These are phyloP conservation scores for Septoria petroselini DNA, from an alignment of 2,329 filamentous ascomycete genomes.

Conservation along the genomic window DNA sequence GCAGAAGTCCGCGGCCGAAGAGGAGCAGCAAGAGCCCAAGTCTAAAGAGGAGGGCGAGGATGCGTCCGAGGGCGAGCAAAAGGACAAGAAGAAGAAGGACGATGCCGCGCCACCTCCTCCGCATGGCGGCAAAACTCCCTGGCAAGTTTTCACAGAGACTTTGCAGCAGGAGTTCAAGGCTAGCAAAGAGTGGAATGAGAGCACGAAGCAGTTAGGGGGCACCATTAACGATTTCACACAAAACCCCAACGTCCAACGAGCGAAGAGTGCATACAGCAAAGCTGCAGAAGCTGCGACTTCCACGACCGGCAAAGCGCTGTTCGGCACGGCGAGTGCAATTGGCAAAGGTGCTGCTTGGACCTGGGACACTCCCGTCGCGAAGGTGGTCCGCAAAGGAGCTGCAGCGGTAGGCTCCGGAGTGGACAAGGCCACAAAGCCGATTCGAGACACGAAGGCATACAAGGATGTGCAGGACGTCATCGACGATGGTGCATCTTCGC, in stretches of 20 bases:
- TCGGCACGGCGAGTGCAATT: conserved; percentile 79
- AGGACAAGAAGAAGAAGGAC: conserved; percentile 60
- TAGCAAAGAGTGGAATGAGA: conserved; percentile 99
- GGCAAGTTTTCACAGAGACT: conserved; percentile 99
- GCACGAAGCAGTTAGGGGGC: conserved; percentile 87
- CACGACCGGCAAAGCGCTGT: conserved; percentile 75
- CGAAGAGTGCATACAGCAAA: conserved; percentile 80
- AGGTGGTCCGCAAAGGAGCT: conserved; percentile 82
- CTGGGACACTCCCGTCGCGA: conserved; percentile 92
- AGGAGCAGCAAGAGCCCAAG: conserved; percentile 31
- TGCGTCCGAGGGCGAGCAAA: conserved; percentile 49
- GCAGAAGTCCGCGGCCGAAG: conserved; percentile 43
- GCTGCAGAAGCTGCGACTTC: conserved; percentile 79
- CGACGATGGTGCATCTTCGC: conserved; percentile 91
- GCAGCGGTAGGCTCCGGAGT: conserved; percentile 80
- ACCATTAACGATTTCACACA: conserved; percentile 88
- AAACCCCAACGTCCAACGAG: conserved; percentile 83
- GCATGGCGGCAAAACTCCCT: conserved; percentile 96
- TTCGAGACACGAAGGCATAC: conserved; percentile 90
- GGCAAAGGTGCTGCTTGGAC: conserved; percentile 93
- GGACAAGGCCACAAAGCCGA: conserved; percentile 91
- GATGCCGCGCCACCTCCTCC: conserved; percentile 77
- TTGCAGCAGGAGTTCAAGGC: conserved; percentile 89
- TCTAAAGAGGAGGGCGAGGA: conserved; percentile 44
- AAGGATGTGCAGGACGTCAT: conserved; percentile 92